Base-by-base conservation (phyloP, 495 filamentous ascomycete genomes). In the Margaritispora aquatica region DNA sequence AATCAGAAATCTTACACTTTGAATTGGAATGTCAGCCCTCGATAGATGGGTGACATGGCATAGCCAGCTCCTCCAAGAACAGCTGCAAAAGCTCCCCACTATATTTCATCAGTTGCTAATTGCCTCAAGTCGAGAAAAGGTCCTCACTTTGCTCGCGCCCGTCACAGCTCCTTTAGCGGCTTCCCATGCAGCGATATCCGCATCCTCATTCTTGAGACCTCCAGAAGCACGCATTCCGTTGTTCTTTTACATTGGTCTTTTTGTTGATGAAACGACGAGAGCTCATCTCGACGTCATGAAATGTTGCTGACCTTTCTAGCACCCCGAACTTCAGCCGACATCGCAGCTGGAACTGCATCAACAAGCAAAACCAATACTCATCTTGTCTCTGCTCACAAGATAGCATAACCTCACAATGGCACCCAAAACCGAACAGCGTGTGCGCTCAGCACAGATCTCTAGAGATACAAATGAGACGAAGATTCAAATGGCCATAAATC, bases 381-480 rank as follows among this genome's bases (percentile, higher is more conserved):
- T 21, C 13, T 17, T 19, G 31, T 52, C 15, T 7, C 21, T 2
- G 17, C 31, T 29, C 15, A 2, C 29, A 47, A 48, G 27, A 47
- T 48, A 36, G 15, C 27, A 52, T 21, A 36, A 63, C 54, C 46
- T 44, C 19, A 69, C 41, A 61, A 80, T 79, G 76, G 70, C 69
- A 44, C 50, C 36, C 20, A 59, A 38, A 54, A 2, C 51, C 8
- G 55, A 59, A 50, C 24, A n/a, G 17, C 54, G 59, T 41, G 64
- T 62, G 66, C 89, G 93, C 64, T 90, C 84, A 63, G 84, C 88
- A 20, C 80, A 85, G 58, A 73, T 97, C 66, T 82, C 85, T 46
- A 90, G 94, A 69, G 81, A 87, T 73, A 98, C 94, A 63, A 96
- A 96, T 75, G 94, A 98, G 75, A 98, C 94, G 69, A 95, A 95